Evolutionary conservation across 352 stramenopile species (phyloP), one percentile per base, ranked within the genome.

Genomic region (Phytopythium kandeliae): DNA sequence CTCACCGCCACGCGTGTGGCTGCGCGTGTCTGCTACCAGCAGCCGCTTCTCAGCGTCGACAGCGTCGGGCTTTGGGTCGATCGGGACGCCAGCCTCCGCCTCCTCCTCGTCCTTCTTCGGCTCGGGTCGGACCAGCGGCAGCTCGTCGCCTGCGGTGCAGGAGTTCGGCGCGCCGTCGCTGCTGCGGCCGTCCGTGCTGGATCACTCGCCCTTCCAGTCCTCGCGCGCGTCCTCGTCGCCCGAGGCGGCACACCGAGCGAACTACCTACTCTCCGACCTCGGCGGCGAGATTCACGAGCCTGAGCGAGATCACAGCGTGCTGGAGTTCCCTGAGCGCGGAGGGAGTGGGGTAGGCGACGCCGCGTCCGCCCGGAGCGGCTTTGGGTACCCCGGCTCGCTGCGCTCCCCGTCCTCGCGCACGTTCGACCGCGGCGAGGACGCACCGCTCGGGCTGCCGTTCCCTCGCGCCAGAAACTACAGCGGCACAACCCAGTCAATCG

Each of bases 231-330:
- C n/a, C n/a, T 4, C 42, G 16, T 54, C 53, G n/a, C 26, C 28
- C 25, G 28, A 26, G 16, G 58, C 67, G 16, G 46, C 61, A 4
- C 51, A 48, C 30, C 48, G 57, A 6, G 63, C 42, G 33, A 84
- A 63, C 46, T 84, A 65, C 38, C 55, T 74, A 11, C 51, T 85
- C 33, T 82, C 74, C 28, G 72, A 88, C 62, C 67, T 88, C 1
- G 71, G 74, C 11, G 79, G 74, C 3, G 68, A 84, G 41, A 72
- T 83, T 24, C 68, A 86, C 34, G 54, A 75, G 24, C 70, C 71
- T 16, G 54, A 40, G 28, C 30, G 17, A 16, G 53, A 38, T n/a
- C 38, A 31, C 16, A 61, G 64, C 38, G 59, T 71, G 46, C 41
- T 55, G 26, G 46, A 59, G n/a, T n/a, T 37, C n/a, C 8, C 22